Percentiles rank a stretch among this genome's conserved stretches.
phyloP scores from a whole-genome alignment of 129 eudicot genomes.

The Dittrichia graveolens region DNA sequence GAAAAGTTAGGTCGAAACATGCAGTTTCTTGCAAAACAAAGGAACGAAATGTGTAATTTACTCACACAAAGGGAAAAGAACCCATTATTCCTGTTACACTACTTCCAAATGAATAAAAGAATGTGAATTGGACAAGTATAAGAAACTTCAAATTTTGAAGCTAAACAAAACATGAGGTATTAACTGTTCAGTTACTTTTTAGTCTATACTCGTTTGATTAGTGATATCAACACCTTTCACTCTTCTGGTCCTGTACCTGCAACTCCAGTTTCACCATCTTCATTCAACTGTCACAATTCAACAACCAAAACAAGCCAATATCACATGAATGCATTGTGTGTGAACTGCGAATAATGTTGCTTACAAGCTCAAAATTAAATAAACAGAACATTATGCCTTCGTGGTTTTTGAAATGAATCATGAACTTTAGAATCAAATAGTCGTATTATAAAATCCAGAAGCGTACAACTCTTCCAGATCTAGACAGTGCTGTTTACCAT shows the following conservation, averaged over 20 bases:
- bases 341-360: background rate
- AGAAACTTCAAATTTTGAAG: slow-evolving; percentile 1
- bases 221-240: slow-evolving; percentile 25
- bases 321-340: background rate
- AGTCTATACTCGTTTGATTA: background rate
- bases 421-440: background rate
- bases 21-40: no score
- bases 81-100: background rate
- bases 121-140: background rate
- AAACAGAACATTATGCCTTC: background rate
- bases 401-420: background rate
- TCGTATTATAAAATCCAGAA: background rate
- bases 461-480: background rate
- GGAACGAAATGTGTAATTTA: no score
- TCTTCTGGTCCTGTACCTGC: slow-evolving; percentile 15
- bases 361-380: background rate
- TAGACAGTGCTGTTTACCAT: background rate
- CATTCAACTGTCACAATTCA: slow-evolving; percentile 31
- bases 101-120: background rate
- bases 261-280: slow-evolving; percentile 31
- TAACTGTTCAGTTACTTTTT: background rate
- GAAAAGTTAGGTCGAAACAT: no score
- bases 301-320: slow-evolving; percentile 8
- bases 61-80: background rate
- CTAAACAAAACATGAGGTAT: background rate